A percentile compares a stretch with the other conserved stretches of the same genome.
phyloP scores from a whole-genome alignment of 306 rosid genomes.

The Clitoria ternatea region DNA sequence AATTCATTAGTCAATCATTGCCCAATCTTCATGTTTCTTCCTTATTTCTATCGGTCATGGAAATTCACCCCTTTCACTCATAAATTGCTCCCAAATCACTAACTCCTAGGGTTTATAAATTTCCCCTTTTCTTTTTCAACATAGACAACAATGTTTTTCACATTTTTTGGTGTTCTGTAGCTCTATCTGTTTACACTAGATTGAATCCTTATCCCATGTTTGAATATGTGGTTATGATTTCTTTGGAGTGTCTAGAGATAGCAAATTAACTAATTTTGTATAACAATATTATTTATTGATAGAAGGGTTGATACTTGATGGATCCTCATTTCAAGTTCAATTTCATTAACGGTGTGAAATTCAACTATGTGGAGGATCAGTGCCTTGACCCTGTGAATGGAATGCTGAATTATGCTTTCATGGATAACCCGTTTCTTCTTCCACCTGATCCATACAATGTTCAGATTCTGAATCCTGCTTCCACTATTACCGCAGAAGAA shows the following conservation, averaged over 20 bases:
- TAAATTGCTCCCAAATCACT: not conserved
- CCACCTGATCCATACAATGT: slow-evolving; percentile 22
- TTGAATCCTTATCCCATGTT: too few relatives aligned
- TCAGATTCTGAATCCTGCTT: slow-evolving; percentile 4
- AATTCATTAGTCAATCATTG: not conserved
- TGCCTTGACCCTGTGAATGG: slow-evolving; percentile 15
- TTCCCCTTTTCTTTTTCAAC: not conserved
- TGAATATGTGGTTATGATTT: too few relatives aligned
- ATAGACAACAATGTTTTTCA: too few relatives aligned
- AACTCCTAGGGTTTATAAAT: slow-evolving; percentile 10
- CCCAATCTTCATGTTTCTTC: not conserved
- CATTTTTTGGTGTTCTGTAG: too few relatives aligned
- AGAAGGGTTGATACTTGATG: slow-evolving; percentile 16
- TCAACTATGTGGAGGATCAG: slow-evolving; percentile 10
- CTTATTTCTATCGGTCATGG: not conserved
- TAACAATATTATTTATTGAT: slow-evolving; percentile 3
- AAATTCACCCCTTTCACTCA: not conserved
- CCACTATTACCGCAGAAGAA: slow-evolving; percentile 30
- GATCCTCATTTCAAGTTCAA: slow-evolving; percentile 25
- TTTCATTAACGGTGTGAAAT: slow-evolving; percentile 12
- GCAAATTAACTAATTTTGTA: too few relatives aligned
- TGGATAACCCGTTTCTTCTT: slow-evolving; percentile 13
- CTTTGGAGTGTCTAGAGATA: too few relatives aligned
- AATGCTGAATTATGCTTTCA: not conserved
- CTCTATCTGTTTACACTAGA: not conserved